Percentiles rank a stretch among this genome's conserved stretches.
Evolutionary conservation across 768 basidiomycete species (phyloP).

Genomic region (Naganishia friedmannii): DNA sequence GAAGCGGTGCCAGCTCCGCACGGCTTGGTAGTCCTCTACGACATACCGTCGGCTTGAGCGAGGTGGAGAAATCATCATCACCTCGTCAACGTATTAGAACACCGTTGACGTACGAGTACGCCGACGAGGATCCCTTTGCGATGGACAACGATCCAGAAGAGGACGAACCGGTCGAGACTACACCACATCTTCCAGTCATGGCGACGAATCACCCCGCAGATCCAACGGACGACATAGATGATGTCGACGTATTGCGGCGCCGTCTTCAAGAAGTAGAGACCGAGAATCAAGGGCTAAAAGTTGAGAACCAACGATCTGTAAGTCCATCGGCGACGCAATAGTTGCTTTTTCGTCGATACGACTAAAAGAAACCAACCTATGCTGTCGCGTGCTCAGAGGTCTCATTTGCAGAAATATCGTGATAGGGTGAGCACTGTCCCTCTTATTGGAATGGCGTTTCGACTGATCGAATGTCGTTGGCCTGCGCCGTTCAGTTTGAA

Average conservation of each 20-base stretch:
- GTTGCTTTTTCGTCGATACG: too few species aligned
- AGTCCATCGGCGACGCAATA: background rate
- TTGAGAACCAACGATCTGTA: conserved; percentile 44
- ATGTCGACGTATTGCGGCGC: background rate
- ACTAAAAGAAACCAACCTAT: too few species aligned
- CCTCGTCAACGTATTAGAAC: background rate
- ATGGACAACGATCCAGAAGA: background rate
- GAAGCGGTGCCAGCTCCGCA: background rate
- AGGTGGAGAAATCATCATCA: background rate
- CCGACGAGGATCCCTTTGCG: conserved; percentile 18
- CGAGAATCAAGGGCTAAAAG: conserved; percentile 37
- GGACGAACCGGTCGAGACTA: background rate
- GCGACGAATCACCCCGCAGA: background rate
- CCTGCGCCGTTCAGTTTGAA: conserved; percentile 34
- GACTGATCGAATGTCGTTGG: background rate
- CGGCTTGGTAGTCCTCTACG: conserved; percentile 5
- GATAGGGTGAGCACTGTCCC: conserved; percentile 37
- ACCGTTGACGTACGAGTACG: background rate
- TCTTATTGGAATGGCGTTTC: background rate
- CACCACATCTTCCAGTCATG: background rate
- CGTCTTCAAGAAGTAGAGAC: conserved; percentile 43
- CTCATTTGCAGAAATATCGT: conserved; percentile 41
- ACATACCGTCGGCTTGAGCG: background rate
- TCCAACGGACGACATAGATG: background rate
- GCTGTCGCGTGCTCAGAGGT: too few species aligned